Percentiles rank a stretch among this genome's conserved stretches.
Evolutionary conservation across 768 basidiomycete species (phyloP).

Genomic region (Mycena polygramma): DNA sequence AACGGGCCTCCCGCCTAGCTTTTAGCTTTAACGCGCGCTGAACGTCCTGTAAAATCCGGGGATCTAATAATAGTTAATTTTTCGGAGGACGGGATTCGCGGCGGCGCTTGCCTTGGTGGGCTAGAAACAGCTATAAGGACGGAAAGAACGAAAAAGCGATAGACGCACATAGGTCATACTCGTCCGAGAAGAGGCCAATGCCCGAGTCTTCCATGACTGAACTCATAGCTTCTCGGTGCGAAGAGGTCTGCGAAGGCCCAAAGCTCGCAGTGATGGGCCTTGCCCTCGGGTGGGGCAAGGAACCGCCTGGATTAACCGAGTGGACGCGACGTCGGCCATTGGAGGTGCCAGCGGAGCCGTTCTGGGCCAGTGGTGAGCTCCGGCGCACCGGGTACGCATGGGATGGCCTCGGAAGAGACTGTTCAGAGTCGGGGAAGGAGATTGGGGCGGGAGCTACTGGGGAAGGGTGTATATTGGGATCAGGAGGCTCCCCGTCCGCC

Average conservation of each 20-base stretch:
- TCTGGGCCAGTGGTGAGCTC: conserved; percentile 53
- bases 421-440: conserved; percentile 21
- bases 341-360: conserved; percentile 35
- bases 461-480: conserved; percentile 7
- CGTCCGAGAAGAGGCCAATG: conserved; percentile 71
- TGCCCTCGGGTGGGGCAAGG: conserved; percentile 42
- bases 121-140: conserved; percentile 50
- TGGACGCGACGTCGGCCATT: conserved; percentile 45
- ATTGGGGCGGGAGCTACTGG: not conserved
- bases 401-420: conserved; percentile 8
- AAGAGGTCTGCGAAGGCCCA: conserved; percentile 22
- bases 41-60: conserved; percentile 84
- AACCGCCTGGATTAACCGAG: conserved; percentile 41
- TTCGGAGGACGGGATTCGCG: not conserved
- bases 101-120: conserved; percentile 76
- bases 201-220: conserved; percentile 48
- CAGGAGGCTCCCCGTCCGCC: conserved; percentile 7
- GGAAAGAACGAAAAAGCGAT: not conserved
- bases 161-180: conserved; percentile 81
- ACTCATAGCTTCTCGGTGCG: conserved; percentile 40
- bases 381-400: conserved; percentile 40
- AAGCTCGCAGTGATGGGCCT: conserved; percentile 41
- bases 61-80: conserved; percentile 60
- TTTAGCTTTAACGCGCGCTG: conserved; percentile 81
- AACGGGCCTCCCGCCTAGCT: conserved; percentile 79